Evolutionary conservation across 257 asterid species (phyloP).

Genomic region (Solanum appendiculatum): DNA sequence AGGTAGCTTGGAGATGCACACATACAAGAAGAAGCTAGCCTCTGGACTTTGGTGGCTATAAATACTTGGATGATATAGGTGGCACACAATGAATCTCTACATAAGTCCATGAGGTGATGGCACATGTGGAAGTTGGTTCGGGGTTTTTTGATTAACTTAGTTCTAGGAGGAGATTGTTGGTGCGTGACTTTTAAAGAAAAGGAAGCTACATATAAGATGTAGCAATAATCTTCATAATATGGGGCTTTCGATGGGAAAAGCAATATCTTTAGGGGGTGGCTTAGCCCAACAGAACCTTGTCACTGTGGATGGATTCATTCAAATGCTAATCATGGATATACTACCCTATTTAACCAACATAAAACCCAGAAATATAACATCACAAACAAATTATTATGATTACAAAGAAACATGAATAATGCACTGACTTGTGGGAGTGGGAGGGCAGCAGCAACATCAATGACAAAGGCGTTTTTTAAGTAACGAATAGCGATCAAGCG

Average conservation of each 20-base stretch:
- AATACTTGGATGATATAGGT: neutral
- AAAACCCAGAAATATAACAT: neutral
- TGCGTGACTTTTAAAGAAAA: neutral
- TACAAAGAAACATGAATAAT: neutral
- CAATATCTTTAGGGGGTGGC: neutral
- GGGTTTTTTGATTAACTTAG: neutral
- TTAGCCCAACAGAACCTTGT: neutral
- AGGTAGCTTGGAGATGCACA: neutral
- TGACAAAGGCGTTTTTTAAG: slow-evolving; percentile 44
- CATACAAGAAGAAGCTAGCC: neutral
- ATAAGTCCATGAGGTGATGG: neutral
- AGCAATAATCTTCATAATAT: neutral
- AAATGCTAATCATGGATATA: neutral
- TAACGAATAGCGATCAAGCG: slow-evolving; percentile 47
- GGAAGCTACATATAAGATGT: neutral
- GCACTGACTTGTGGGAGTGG: slow-evolving; percentile 77
- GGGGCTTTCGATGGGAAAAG: neutral
- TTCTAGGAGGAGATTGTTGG: neutral
- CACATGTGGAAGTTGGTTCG: neutral
- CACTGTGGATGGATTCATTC: neutral
- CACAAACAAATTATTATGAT: neutral
- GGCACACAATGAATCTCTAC: neutral
- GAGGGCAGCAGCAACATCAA: slow-evolving; percentile 82
- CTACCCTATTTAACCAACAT: neutral
- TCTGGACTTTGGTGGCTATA: neutral